Base-by-base conservation (phyloP, 139 green algal genomes). In the Medakamo hakoo region DNA sequence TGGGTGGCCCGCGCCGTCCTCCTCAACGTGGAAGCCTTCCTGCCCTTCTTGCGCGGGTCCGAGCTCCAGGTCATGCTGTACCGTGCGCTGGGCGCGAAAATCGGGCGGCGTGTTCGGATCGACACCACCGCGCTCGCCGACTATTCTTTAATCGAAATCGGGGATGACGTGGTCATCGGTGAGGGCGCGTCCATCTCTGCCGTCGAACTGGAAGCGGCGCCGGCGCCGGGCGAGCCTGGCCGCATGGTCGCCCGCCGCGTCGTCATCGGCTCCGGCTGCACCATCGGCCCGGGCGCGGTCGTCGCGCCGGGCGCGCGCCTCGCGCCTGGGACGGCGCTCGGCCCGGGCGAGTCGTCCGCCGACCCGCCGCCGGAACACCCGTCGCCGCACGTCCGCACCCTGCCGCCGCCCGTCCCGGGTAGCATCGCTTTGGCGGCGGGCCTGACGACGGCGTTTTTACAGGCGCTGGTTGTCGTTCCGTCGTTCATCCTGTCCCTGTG, bases 21-120 rank as follows among this genome's bases (percentile, higher is more conserved):
- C 28, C 5, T 4, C 29, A 22, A 52, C 24, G 56, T 60, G 22
- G 3, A 40, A 14, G 14, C 27, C 27, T 27, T 62, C 27, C 27
- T 62, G 58, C 55, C 56, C 23, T 27, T 60, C 31, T 28, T 67
- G 23, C 29, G 31, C 20, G 31, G 63, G 29, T 26, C 63, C 1
- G 30, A 62, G 28, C 22, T 67, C 22, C 29, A 26, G 22, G 60
- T 48, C 31, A 32, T 27, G 25, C 30, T 32, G 29, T 30, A 60
- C 23, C 55, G 63, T 59, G 55, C 27, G 28, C 59, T 67, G 67
- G 67, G 67, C n/a, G 59, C 59, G 20, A 55, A 58, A 18, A 72
- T 72, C 25, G 67, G 67, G 4, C 19, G n/a, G 31, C 4, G 26
- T 4, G 59, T 55, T 27, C 22, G 24, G 26, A 56, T 66, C 4